Percentiles rank a stretch among this genome's conserved stretches.
Conservation (phyloP, 2,329 filamentous ascomycete species). For the Lachnellula cervina region DNA sequence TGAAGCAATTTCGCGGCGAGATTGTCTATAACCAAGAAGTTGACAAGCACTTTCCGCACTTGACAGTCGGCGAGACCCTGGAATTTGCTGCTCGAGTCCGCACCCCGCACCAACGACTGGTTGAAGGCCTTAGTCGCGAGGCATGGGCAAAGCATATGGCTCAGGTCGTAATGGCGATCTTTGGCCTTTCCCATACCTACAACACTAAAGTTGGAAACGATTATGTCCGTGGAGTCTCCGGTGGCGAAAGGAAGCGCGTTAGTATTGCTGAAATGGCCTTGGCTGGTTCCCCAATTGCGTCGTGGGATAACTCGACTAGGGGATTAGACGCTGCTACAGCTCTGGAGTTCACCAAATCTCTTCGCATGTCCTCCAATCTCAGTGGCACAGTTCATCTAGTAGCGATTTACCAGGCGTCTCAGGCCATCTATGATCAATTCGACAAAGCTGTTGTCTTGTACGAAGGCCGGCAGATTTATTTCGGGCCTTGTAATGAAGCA, state of each 20-base stretch:
- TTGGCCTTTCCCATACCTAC: slow-evolving; percentile 66
- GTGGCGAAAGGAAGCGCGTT: slow-evolving; percentile 73
- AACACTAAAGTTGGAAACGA: slow-evolving; percentile 73
- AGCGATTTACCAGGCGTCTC: slow-evolving; percentile 69
- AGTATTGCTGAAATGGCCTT: slow-evolving; percentile 72
- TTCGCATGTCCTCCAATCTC: slow-evolving; percentile 62
- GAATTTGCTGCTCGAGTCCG: slow-evolving; percentile 66
- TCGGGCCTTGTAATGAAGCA: slow-evolving; percentile 58
- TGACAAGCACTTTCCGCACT: slow-evolving; percentile 69
- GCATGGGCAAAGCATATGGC: slow-evolving; percentile 40
- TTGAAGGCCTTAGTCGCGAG: slow-evolving; percentile 53
- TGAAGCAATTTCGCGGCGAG: slow-evolving; percentile 58
- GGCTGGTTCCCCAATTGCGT: slow-evolving; percentile 43
- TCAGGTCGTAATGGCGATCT: slow-evolving; percentile 65
- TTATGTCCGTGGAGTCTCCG: slow-evolving; percentile 63
- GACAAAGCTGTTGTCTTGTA: slow-evolving; percentile 67
- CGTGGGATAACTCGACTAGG: slow-evolving; percentile 45
- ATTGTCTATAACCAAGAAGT: slow-evolving; percentile 72
- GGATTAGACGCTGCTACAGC: slow-evolving; percentile 73
- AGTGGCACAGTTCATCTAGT: slow-evolving; percentile 58
- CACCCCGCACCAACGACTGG: slow-evolving; percentile 53
- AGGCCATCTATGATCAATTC: slow-evolving; percentile 64
- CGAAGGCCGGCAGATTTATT: slow-evolving; percentile 69
- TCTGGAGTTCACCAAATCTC: slow-evolving; percentile 64
- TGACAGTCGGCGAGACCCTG: slow-evolving; percentile 71